Conservation (phyloP, 805 yeast genomes). For the Candida orba region DNA sequence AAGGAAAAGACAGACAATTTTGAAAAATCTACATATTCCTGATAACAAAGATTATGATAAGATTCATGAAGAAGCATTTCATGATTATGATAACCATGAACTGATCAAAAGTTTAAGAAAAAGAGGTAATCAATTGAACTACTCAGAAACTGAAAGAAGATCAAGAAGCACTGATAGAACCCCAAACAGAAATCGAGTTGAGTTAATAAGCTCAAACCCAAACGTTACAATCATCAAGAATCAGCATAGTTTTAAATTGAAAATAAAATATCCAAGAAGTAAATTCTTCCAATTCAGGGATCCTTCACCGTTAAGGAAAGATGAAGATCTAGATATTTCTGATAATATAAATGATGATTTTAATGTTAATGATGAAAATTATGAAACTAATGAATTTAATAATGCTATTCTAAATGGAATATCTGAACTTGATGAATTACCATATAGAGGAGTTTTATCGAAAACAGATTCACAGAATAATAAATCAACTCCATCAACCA, state of each 20-base stretch:
- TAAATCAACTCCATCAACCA: slow-evolving; percentile 50
- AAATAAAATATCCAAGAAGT: slow-evolving; percentile 11
- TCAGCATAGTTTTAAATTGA: slow-evolving; percentile 18
- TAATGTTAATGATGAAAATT: slow-evolving; percentile 15
- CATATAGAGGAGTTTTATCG: slow-evolving; percentile 59
- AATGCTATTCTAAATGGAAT: slow-evolving; percentile 3
- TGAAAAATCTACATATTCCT: slow-evolving; percentile 29
- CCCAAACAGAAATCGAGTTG: background rate
- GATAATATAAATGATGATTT: slow-evolving; percentile 22
- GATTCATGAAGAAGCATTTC: slow-evolving; percentile 27
- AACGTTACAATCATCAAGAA: slow-evolving; percentile 16
- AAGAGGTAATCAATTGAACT: slow-evolving; percentile 6
- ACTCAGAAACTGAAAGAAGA: slow-evolving; percentile 1
- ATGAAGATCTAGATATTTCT: slow-evolving; percentile 14
- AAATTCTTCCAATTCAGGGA: slow-evolving; percentile 20
- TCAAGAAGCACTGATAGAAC: background rate
- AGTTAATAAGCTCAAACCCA: slow-evolving; percentile 13
- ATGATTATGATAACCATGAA: slow-evolving; percentile 12
- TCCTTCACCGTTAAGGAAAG: slow-evolving; percentile 17
- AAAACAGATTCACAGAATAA: slow-evolving; percentile 53
- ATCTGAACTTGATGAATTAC: slow-evolving; percentile 42
- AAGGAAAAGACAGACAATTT: slow-evolving; percentile 15
- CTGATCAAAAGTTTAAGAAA: slow-evolving; percentile 11
- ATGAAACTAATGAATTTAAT: slow-evolving; percentile 6
- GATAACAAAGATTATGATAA: slow-evolving; percentile 32